Percentiles rank a stretch among this genome's conserved stretches.
phyloP scores from a whole-genome alignment of 805 yeast species.

The Yamadazyma kitorensis region DNA sequence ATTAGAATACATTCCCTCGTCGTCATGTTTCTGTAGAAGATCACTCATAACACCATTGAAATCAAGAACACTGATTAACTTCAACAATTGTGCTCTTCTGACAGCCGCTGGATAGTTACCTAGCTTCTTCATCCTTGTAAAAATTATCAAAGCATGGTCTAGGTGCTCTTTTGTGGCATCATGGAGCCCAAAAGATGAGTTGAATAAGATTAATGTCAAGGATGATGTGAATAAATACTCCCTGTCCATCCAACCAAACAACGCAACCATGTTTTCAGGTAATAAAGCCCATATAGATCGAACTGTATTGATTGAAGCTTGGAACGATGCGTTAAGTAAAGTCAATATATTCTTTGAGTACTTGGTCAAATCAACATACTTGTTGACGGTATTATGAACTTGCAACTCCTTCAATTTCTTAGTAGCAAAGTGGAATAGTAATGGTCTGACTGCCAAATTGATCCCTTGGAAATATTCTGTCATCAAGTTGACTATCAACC shows the following conservation, averaged over 20 bases:
- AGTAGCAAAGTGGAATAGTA: slow-evolving; percentile 72
- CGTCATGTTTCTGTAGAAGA: slow-evolving; percentile 57
- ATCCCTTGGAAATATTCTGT: slow-evolving; percentile 83
- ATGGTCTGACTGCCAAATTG: slow-evolving; percentile 74
- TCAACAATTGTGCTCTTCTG: slow-evolving; percentile 67
- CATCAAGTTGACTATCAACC: slow-evolving; percentile 71
- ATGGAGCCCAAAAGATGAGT: slow-evolving; percentile 79
- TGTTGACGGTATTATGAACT: slow-evolving; percentile 39
- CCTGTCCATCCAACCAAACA: slow-evolving; percentile 85
- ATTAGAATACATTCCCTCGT: slow-evolving; percentile 29
- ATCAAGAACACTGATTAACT: slow-evolving; percentile 62
- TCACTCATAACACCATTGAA: slow-evolving; percentile 63
- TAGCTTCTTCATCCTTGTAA: slow-evolving; percentile 70
- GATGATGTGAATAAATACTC: slow-evolving; percentile 78
- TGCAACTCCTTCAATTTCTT: slow-evolving; percentile 53
- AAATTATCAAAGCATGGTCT: slow-evolving; percentile 67
- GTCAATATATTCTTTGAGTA: slow-evolving; percentile 69
- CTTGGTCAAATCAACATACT: slow-evolving; percentile 60
- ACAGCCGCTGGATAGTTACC: slow-evolving; percentile 82
- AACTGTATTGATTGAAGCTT: slow-evolving; percentile 74
- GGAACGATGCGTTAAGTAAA: slow-evolving; percentile 70
- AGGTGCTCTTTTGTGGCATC: slow-evolving; percentile 69
- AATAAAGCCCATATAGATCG: slow-evolving; percentile 70
- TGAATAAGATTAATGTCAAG: slow-evolving; percentile 68
- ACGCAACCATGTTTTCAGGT: slow-evolving; percentile 79